These are phyloP conservation scores for Mycena citricolor DNA, from an alignment of 1,284 basidiomycete genomes.

Conservation along the genomic window DNA sequence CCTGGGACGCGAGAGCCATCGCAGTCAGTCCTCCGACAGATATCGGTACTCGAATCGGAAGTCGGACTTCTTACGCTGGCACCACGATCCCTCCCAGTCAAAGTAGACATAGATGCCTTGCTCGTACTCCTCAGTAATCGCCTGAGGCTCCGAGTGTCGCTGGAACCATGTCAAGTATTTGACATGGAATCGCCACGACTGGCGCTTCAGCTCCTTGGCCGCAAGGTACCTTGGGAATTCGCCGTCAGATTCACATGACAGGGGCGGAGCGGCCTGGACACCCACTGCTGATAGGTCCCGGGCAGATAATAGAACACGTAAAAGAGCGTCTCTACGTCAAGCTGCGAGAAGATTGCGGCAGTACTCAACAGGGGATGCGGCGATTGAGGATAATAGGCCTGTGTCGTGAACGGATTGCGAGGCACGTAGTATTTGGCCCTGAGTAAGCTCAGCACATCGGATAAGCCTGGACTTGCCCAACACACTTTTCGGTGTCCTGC, in stretches of 20 bases:
- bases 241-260: too few species aligned
- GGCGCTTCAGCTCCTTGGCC: slow-evolving; percentile 95
- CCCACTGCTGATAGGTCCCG: slow-evolving; percentile 95
- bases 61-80: slow-evolving; percentile 96
- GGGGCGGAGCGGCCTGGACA: slow-evolving; percentile 18
- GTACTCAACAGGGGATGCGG: slow-evolving; percentile 84
- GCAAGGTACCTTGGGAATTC: slow-evolving; percentile 77
- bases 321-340: slow-evolving; percentile 97
- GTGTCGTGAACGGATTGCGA: slow-evolving; percentile 87
- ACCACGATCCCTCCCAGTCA: slow-evolving; percentile 98
- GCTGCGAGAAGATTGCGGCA: slow-evolving; percentile 84
- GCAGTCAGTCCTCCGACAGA: slow-evolving; percentile 76
- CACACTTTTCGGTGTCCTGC: slow-evolving; percentile 91
- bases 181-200: slow-evolving; percentile 99
- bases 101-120: slow-evolving; percentile 98
- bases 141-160: slow-evolving; percentile 97
- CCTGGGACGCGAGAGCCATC: slow-evolving; percentile 7
- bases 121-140: slow-evolving; percentile 99
- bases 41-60: slow-evolving; percentile 96
- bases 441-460: slow-evolving; percentile 12
- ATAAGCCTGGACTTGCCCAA: slow-evolving; percentile 17
- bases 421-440: slow-evolving; percentile 98
- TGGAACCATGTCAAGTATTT: slow-evolving; percentile 99
- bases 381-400: slow-evolving; percentile 94
- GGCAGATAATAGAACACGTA: slow-evolving; percentile 99